Base-by-base conservation (phyloP, 2,329 filamentous ascomycete species). In the Akanthomyces lecanii region DNA sequence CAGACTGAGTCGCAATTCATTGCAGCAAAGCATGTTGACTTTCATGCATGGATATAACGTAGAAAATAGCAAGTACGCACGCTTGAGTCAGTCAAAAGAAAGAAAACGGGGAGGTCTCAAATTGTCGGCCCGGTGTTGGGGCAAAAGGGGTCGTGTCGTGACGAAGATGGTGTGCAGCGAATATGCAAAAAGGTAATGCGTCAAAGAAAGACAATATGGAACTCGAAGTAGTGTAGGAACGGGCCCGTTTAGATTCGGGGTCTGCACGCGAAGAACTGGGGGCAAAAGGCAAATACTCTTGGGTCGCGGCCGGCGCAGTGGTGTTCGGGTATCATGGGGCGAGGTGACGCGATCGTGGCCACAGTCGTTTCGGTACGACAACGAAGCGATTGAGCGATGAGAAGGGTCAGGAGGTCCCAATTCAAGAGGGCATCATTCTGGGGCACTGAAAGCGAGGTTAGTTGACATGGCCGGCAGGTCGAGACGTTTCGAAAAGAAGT, bases 391-490 rank as follows among this genome's bases (percentile, higher is more conserved):
- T 51, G 47, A 52, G 33, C 14, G 23, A 44, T 55, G 28, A 7
- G 42, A 23, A 42, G 36, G 23, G 16, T 28, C 14, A 21, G n/a
- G 10, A 21, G n/a, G 36, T 16, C 38, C 28, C 25, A 6, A 38
- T 45, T 61, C 48, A 61, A 54, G 40, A 61, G 28, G 10, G 40
- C n/a, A 54, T 7, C 50, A 61, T 61, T 47, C 38, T 61, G 38
- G 28, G 47, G 58, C 50, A 36, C 50, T 61, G 40, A n/a, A 25
- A 23, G 28, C 18, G 45, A 33, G 3, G 40, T 53, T 16, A 51
- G 58, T 38, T 30, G 42, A 14, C 5, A 44, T 6, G 48, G 57
- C 16, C 30, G 25, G 23, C 25, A 6, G 36, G 45, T 50, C 25
- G 40, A 28, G 50, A 61, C 36, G 42, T 44, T 23, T n/a, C 12